Evolutionary conservation across 2,329 filamentous ascomycete genomes (phyloP), one percentile per base, ranked within the genome.

Genomic region (Penicillium sp.): DNA sequence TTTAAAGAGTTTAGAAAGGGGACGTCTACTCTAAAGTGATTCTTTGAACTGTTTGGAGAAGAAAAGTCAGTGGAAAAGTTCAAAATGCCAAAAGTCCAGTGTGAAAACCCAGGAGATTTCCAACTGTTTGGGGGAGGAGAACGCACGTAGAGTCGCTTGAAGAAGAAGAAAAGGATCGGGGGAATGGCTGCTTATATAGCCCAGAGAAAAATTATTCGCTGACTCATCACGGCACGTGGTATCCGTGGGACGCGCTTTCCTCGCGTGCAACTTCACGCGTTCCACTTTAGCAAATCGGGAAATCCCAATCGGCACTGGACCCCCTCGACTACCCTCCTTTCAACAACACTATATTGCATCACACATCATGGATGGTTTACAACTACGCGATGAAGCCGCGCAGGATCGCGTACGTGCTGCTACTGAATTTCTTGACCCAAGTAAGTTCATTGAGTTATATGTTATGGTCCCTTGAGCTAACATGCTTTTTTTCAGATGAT

Each of bases 11-110:
- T 90, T 88, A 94, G 89, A 90, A 86, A 83, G 82, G 84, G 88
- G 71, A 91, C 86, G 86, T 90, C 83, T 87, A 92, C 91, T 96
- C 91, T 92, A 96, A 96, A 95, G 90, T 90, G 90, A 93, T 93
- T 92, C 89, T 91, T 77, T 78, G 76, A 77, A 78, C 75, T 77
- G 69, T 70, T 70, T 53, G 57, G 40, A 26, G 17, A 26, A 52
- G 31, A 40, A 48, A 41, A 25, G 65, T 69, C 62, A 69, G 67
- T 41, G 1, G 2, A 59, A 40, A 25, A 25, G 12, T 42, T 25
- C 36, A 43, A 30, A 31, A 10, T 33, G 30, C 5, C 28, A 31
- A 35, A 35, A 5, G n/a, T 37, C 31, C 30, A 50, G 25, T 8
- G 11, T 25, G 14, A 3, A 42, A 25, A 16, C 16, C 25, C 11